These are phyloP conservation scores for Beauveria sp. DNA, from an alignment of 2,329 filamentous ascomycete genomes.

Conservation along the genomic window DNA sequence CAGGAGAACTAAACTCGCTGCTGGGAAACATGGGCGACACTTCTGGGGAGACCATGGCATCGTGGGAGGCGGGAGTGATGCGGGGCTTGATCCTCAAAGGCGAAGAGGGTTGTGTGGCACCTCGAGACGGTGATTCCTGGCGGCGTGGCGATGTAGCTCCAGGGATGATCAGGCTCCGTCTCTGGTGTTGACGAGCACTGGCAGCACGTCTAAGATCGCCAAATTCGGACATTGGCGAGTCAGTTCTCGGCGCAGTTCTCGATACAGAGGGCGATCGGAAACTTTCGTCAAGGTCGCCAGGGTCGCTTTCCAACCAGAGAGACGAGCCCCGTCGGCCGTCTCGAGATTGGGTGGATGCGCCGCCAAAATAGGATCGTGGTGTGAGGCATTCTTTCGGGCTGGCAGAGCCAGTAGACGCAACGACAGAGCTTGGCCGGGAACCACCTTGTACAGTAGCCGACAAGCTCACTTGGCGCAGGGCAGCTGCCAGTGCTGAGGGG, in stretches of 20 bases:
- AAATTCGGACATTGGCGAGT: conserved; percentile 86
- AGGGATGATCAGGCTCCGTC: conserved; percentile 77
- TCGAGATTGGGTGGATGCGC: conserved; percentile 46
- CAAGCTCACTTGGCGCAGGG: conserved; percentile 36
- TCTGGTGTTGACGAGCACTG: conserved; percentile 74
- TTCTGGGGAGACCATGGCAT: conserved; percentile 72
- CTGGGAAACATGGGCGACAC: conserved; percentile 79
- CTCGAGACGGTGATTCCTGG: conserved; percentile 80
- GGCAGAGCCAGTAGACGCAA: conserved; percentile 74
- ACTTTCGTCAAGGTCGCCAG: conserved; percentile 81
- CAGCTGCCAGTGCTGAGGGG: conserved; percentile 48
- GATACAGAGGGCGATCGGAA: conserved; percentile 72
- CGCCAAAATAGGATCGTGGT: conserved; percentile 70
- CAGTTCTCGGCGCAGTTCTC: conserved; percentile 60
- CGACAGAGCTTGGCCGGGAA: conserved; percentile 42
- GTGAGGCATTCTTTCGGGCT: conserved; percentile 89
- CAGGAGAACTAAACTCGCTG: conserved; percentile 73
- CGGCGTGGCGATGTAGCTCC: conserved; percentile 71
- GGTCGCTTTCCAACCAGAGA: conserved; percentile 74
- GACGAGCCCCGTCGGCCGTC: conserved; percentile 65
- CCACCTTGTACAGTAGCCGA: conserved; percentile 18
- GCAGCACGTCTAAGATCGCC: conserved; percentile 66
- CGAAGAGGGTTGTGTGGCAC: conserved; percentile 68
- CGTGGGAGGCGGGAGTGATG: conserved; percentile 47
- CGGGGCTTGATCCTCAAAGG: conserved; percentile 85